Base-by-base conservation (phyloP, 805 yeast genomes). In the Kuraishia molischiana region DNA sequence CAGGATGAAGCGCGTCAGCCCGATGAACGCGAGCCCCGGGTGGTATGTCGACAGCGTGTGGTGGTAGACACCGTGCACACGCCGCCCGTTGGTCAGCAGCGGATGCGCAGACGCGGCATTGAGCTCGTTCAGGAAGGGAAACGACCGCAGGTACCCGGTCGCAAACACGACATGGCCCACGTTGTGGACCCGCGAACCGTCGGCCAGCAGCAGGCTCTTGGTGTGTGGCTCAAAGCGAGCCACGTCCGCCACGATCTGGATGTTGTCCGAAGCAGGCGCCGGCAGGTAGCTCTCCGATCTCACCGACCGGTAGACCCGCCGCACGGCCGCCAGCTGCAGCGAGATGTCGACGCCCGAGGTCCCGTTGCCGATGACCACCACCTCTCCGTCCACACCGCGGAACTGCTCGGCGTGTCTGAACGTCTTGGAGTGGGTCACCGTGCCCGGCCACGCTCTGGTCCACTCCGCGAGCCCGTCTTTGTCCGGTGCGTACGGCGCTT, bases 341-440 rank as follows among this genome's bases (percentile, higher is more conserved):
- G 85, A 72, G 30, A 83, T 62, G 48, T 85, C 95, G 13, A 74
- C 68, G 11, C 86, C 94, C 29, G 85, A 75, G 2, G 89, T 78
- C 3, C 79, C 75, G 46, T 77, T 79, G 0, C 95, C 95, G 13
- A 85, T 72, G 5, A 84, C 68, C 32, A 84, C 54, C 13, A 79
- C 74, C n/a, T 47, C 39, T n/a, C 58, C 53, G 24, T 57, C 66
- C 33, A 62, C 55, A 19, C 61, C 56, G 4, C 50, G 46, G 42
- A 51, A 66, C 49, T 60, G 63, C 1, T 61, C 61, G 0, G 76
- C 67, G 15, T 53, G 53, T 39, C 77, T 66, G 49, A 65, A 82
- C 28, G 66, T 55, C 42, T 75, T 76, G 6, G 87, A 68, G 54
- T 82, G 90, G 2, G 61, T 45, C 2, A 81, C 55, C 1, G 69